A percentile compares a stretch with the other conserved stretches of the same genome.
Conservation (phyloP, 768 basidiomycete species). For the Xanthoconium purpureum region DNA sequence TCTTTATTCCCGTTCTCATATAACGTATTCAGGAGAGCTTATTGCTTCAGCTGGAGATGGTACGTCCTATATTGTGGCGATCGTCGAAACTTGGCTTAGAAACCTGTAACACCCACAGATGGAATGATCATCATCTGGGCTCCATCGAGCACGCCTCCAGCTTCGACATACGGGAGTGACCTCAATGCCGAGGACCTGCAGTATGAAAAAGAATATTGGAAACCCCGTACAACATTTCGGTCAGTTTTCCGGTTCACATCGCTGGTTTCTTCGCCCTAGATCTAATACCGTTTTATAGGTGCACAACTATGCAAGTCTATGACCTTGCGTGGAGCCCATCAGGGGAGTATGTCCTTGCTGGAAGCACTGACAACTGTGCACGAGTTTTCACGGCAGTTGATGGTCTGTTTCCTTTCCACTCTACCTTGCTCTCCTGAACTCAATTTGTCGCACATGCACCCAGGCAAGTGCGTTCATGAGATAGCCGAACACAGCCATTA, state of each 20-base stretch:
- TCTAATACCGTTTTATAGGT: conserved; percentile 46
- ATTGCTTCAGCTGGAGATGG: conserved; percentile 98
- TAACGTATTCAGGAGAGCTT: conserved; percentile 59
- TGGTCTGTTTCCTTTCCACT: conserved; percentile 42
- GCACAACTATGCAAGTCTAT: conserved; percentile 94
- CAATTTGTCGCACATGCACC: neutral
- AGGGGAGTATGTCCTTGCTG: conserved; percentile 92
- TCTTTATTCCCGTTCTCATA: conserved; percentile 1
- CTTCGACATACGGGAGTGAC: conserved; percentile 80
- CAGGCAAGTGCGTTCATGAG: conserved; percentile 85
- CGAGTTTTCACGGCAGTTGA: conserved; percentile 74
- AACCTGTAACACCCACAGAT: conserved; percentile 46
- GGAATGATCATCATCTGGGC: conserved; percentile 98
- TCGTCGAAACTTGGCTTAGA: neutral
- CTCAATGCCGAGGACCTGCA: conserved; percentile 72
- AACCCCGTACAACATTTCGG: conserved; percentile 81
- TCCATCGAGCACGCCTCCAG: conserved; percentile 68
- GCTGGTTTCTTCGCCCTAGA: neutral
- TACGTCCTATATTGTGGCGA: conserved; percentile 36
- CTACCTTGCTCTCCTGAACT: neutral
- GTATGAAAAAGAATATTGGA: conserved; percentile 95
- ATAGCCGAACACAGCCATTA: conserved; percentile 94
- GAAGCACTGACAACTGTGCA: conserved; percentile 94
- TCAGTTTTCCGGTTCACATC: conserved; percentile 33
- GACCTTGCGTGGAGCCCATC: conserved; percentile 97